phyloP scores from a whole-genome alignment of 306 rosid genomes.

The Quercus ilex region DNA sequence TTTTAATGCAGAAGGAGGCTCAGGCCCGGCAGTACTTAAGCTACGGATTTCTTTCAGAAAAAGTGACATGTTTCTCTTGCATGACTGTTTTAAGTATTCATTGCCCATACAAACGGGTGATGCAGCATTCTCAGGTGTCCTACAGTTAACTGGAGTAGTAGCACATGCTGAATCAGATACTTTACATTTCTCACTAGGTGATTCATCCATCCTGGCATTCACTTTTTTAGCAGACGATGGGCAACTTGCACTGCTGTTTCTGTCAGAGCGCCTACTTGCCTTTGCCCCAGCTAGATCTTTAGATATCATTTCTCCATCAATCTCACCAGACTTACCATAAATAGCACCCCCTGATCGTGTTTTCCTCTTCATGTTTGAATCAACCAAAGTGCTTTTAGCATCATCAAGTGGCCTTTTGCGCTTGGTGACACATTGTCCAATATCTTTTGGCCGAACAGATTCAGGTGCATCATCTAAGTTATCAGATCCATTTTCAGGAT shows the following conservation, averaged over 20 bases:
- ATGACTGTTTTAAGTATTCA: conserved; percentile 59
- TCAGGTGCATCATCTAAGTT: conserved; percentile 31
- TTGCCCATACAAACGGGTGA: conserved; percentile 92
- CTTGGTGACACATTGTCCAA: conserved; percentile 26
- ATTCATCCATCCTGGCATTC: conserved; percentile 26
- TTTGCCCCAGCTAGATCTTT: not conserved
- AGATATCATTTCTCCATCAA: conserved; percentile 18
- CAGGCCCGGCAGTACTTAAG: conserved; percentile 42
- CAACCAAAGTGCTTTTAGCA: conserved; percentile 12
- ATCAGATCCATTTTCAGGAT: conserved; percentile 30
- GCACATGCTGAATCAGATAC: conserved; percentile 40
- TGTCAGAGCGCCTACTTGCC: conserved; percentile 1
- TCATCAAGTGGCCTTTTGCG: conserved; percentile 26
- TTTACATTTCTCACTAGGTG: conserved; percentile 42
- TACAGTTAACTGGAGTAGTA: conserved; percentile 54
- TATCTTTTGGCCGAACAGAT: conserved; percentile 26
- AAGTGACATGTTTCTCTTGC: conserved; percentile 38
- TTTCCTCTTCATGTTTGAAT: conserved; percentile 26
- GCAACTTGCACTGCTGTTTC: conserved; percentile 20
- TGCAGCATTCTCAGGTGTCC: conserved; percentile 42
- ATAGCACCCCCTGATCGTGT: conserved; percentile 23
- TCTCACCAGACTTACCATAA: conserved; percentile 10
- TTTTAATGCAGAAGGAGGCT: conserved; percentile 46
- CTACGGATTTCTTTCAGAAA: conserved; percentile 63
- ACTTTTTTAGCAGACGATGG: conserved; percentile 18